Evolutionary conservation across 2,329 filamentous ascomycete species (phyloP).

Genomic region (Scedosporium dehoogii): DNA sequence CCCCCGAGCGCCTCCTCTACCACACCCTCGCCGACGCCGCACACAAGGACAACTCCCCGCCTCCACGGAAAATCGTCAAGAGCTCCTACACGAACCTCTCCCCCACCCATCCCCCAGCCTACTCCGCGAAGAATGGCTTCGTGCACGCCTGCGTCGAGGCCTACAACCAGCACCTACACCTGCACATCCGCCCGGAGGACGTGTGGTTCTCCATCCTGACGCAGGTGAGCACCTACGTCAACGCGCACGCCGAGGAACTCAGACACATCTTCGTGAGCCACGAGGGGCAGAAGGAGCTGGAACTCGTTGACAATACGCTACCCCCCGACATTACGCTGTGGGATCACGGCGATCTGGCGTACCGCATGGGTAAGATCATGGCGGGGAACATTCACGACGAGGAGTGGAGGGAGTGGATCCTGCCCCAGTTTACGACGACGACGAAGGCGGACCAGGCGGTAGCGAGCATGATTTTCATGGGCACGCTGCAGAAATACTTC

Average conservation of each 20-base stretch:
- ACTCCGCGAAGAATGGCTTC: conserved; percentile 22
- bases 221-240: conserved; percentile 41
- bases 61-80: background rate
- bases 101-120: background rate
- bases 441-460: conserved; percentile 26
- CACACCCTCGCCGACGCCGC: background rate
- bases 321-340: background rate
- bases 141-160: conserved; percentile 34
- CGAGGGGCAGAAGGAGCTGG: conserved; percentile 29
- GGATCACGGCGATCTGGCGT: background rate
- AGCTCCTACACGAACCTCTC: background rate
- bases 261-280: conserved; percentile 35
- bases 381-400: background rate
- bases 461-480: conserved; percentile 33
- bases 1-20: background rate
- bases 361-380: background rate
- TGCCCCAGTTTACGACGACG: conserved; percentile 31
- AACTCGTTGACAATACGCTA: conserved; percentile 11
- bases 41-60: background rate
- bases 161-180: conserved; percentile 38
- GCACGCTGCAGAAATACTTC: conserved; percentile 29
- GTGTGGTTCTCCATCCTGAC: conserved; percentile 44
- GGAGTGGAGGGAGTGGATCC: conserved; percentile 27
- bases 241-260: conserved; percentile 33
- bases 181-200: conserved; percentile 40